phyloP scores from a whole-genome alignment of 1,284 basidiomycete genomes.

The Heterobasidion irregulare region DNA sequence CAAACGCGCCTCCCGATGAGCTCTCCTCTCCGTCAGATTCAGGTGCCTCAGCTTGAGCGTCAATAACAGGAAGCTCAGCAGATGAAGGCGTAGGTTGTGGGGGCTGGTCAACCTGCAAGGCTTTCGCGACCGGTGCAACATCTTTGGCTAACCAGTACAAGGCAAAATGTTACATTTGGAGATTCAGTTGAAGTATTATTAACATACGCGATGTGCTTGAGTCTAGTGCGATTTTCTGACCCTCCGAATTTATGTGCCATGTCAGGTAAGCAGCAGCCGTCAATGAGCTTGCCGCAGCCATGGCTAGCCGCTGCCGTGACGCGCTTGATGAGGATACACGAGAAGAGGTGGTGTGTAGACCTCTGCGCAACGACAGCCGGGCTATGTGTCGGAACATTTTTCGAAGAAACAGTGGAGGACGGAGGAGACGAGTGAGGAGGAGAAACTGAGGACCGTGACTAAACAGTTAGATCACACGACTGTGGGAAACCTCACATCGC shows the following conservation, averaged over 20 bases:
- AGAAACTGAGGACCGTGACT: not conserved
- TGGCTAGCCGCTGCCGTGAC: conserved; percentile 20
- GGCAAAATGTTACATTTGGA: not conserved
- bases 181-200: not conserved
- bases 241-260: conserved; percentile 28
- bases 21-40: conserved; percentile 27
- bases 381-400: conserved; percentile 1
- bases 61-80: conserved; percentile 2
- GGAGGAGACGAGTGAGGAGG: not conserved
- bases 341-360: conserved; percentile 3
- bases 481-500: too few species aligned
- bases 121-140: conserved; percentile 1
- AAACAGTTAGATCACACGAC: too few species aligned
- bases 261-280: conserved; percentile 36
- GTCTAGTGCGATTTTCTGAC: conserved; percentile 37
- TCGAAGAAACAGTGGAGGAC: not conserved
- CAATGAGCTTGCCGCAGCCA: conserved; percentile 35
- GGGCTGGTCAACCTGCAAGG: conserved; percentile 5
- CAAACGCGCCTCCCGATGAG: conserved; percentile 47
- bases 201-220: conserved; percentile 11
- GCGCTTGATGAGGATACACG: conserved; percentile 9
- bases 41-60: conserved; percentile 4
- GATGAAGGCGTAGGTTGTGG: conserved; percentile 10
- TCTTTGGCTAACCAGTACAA: conserved; percentile 1
- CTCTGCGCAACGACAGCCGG: not conserved